Evolutionary conservation across 345 rosid species (phyloP).

Genomic region (Citrus glauca): DNA sequence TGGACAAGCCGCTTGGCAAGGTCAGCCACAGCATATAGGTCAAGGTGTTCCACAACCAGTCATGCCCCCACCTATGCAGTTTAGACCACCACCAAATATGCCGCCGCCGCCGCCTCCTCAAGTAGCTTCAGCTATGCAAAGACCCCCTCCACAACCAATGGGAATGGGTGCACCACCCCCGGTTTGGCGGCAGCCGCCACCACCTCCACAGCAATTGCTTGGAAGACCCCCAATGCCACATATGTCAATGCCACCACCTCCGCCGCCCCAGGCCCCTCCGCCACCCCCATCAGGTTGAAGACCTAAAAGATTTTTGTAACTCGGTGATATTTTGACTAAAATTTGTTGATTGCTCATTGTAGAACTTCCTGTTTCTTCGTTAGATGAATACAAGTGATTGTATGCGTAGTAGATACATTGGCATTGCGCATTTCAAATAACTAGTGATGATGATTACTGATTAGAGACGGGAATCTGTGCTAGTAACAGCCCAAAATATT

Average conservation of each 20-base stretch:
- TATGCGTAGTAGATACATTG: not conserved
- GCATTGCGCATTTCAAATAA: not conserved
- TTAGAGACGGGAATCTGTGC: not conserved
- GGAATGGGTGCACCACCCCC: slow-evolving; percentile 65
- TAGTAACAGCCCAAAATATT: not conserved
- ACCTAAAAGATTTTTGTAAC: not conserved
- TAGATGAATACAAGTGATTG: not conserved
- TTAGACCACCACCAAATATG: slow-evolving; percentile 42
- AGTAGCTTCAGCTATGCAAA: slow-evolving; percentile 29
- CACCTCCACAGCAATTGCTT: slow-evolving; percentile 54
- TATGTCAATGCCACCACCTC: slow-evolving; percentile 68
- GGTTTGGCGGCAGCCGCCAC: slow-evolving; percentile 59
- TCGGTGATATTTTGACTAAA: not conserved
- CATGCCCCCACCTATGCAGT: slow-evolving; percentile 73
- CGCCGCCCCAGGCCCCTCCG: slow-evolving; percentile 35
- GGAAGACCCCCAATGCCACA: slow-evolving; percentile 56
- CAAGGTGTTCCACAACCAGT: slow-evolving; percentile 35
- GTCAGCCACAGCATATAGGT: slow-evolving; percentile 68
- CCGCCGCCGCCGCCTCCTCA: slow-evolving; percentile 68
- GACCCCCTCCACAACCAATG: slow-evolving; percentile 76
- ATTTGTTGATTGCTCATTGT: not conserved
- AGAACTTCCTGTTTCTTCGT: not conserved
- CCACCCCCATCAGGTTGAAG: slow-evolving; percentile 19
- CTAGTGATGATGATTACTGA: not conserved
- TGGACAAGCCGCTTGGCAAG: slow-evolving; percentile 64